These are phyloP conservation scores for Scortechinia acanthostroma DNA, from an alignment of 2,329 filamentous ascomycete species.

Conservation along the genomic window DNA sequence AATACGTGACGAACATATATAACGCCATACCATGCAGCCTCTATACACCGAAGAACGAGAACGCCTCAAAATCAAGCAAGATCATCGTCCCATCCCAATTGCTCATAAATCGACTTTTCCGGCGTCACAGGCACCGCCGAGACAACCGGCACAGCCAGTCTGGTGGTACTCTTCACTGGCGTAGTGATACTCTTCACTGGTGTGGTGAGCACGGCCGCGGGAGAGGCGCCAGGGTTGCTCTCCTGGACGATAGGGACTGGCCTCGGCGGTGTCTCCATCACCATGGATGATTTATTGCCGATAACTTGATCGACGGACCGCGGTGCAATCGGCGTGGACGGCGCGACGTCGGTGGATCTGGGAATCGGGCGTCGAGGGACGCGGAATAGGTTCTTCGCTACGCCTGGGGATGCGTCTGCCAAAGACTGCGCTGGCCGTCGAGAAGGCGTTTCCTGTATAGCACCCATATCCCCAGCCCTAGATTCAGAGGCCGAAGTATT, in stretches of 20 bases:
- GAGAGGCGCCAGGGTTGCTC: neutral
- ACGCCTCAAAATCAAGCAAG: neutral
- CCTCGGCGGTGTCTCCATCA: neutral
- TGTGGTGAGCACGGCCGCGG: neutral
- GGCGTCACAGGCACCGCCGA: neutral
- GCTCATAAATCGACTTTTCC: neutral
- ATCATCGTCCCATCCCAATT: neutral
- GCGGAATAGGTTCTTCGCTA: neutral
- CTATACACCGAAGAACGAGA: no score
- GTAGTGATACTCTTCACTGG: neutral
- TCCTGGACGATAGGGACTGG: neutral
- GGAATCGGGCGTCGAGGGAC: neutral
- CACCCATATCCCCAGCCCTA: neutral
- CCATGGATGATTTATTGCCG: neutral
- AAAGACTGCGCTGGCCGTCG: neutral
- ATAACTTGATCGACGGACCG: neutral
- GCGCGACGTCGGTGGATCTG: neutral
- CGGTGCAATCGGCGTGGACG: neutral
- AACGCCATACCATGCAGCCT: no score
- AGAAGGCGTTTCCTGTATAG: neutral
- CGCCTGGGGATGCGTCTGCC: neutral
- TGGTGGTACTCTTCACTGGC: neutral
- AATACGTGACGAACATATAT: no score
- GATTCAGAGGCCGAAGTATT: neutral
- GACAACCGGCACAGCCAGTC: constrained; percentile 18